Evolutionary conservation across 176 grass and related monocot genomes (phyloP), one percentile per base, ranked within the genome.

Genomic region (Juncus inflexus): DNA sequence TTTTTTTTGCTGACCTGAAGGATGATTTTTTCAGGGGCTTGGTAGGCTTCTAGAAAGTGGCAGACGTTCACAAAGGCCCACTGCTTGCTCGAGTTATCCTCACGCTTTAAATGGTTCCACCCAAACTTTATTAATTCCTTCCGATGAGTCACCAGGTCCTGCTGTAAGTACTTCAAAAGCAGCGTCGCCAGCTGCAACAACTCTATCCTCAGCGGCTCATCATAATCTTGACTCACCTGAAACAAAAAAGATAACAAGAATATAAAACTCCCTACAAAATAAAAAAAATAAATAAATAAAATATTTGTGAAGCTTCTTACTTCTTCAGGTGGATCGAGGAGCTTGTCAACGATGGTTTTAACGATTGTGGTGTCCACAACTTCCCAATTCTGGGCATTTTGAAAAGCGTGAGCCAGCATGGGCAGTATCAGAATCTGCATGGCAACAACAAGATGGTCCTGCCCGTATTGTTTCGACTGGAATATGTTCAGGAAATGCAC

Each of bases 1-100:
- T 28, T 15, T 43, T 53, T 15, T 58, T 12, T 6, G 12, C 40
- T 55, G 54, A 99, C 94, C 94, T 99, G 94, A 65, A 99, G 74
- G 45, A 99, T 99, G 60, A 99, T 99, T 61, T 99, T 99, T 61
- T 99, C 94, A 70, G 94, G 94, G 66, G 94, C 94, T 78, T 92
- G 88, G 74, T 99, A 99, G 15, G 94, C 94, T 60, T 99, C 94
- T 37, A 99, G 81, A 76, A 99, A 99, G 79, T 99, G 88, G 55
- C 94, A 99, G 60, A 99, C 94, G 45, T 99, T 99, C 28, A 99
- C 94, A 84, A 99, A 99, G 12, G 94, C 94, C 94, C 94, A 99
- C 42, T 99, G 94, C 79, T 99, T 99, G 77, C 94, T 99, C n/a
- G 88, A 99, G 80, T 99, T 99, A 78, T 99, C 94, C 73, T 99